Percentiles rank a stretch among this genome's conserved stretches.
Conservation (phyloP, 1,284 basidiomycete species). For the Coniophora puteana region DNA sequence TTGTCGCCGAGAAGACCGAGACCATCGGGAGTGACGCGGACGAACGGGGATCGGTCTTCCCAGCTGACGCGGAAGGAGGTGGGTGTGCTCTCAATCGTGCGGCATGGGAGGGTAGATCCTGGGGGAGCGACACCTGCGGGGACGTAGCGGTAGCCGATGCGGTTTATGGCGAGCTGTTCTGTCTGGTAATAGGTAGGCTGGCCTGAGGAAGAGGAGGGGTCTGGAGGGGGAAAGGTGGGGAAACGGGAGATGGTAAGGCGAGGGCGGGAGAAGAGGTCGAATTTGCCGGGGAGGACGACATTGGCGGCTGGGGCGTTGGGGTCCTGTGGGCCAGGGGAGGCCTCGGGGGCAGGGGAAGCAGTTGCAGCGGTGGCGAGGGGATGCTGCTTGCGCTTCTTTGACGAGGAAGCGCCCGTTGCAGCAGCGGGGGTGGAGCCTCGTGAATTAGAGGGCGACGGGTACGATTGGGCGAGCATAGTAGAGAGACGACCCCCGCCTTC, state of each 20-base stretch:
- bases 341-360: constrained; percentile 29
- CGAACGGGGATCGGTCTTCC: constrained; percentile 82
- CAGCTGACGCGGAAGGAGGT: constrained; percentile 69
- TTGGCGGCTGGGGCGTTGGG: constrained; percentile 25
- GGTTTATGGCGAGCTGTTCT: constrained; percentile 69
- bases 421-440: constrained; percentile 30
- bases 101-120: constrained; percentile 58
- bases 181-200: constrained; percentile 58
- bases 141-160: constrained; percentile 75
- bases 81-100: constrained; percentile 78
- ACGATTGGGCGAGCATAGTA: too few relatives aligned
- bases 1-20: constrained; percentile 77
- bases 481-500: too few relatives aligned
- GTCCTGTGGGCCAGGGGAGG: constrained; percentile 46
- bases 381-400: constrained; percentile 38
- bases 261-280: constrained; percentile 62
- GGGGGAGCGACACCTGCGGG: constrained; percentile 73
- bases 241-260: constrained; percentile 69
- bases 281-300: constrained; percentile 54
- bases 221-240: constrained; percentile 60
- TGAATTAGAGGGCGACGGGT: too few relatives aligned
- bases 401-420: constrained; percentile 20
- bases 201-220: too few relatives aligned
- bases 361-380: too few relatives aligned
- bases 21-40: constrained; percentile 83